Evolutionary conservation across 1,284 basidiomycete genomes (phyloP), one percentile per base, ranked within the genome.

Genomic region (Cronartium quercuum): DNA sequence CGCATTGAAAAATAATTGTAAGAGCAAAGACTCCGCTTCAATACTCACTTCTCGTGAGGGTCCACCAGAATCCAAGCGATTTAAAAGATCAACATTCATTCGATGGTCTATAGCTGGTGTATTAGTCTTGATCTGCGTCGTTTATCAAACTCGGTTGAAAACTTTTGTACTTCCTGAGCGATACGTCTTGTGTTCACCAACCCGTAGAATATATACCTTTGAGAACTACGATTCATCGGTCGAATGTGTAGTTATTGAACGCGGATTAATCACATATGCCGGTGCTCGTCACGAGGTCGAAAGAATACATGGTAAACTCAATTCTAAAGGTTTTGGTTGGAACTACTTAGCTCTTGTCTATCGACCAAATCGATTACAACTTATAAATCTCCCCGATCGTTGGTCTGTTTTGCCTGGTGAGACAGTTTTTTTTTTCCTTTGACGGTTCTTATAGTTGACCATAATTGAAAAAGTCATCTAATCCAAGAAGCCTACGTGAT

Each of bases 201-300:
- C 68, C 12, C 18, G 29, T 18, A 65, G 47, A 58, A 73, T 73
- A n/a, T 73, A 65, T 34, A 73, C 69, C 15, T 10, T 62, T 10
- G 62, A 65, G 13, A 13, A 35, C 3, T 34, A 51, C 9, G 38
- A 47, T n/a, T 24, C 69, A 6, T 73, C 58, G 21, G 69, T 35
- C n/a, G 62, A 73, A 63, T 73, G 69, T 44, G 29, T 73, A 21
- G 62, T 38, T 21, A 42, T 73, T 38, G 13, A 57, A 38, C 38
- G 21, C 21, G 37, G 44, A 2, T 35, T 35, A 12, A 73, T 73
- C 47, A 51, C 24, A 34, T 73, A 65, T 40, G 44, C 57, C 12
- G 69, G 69, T 37, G 57, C 57, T n/a, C 62, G 62, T 24, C 24
- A 10, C 12, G 51, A 64, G 2, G 51, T 73, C 2, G 34, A 65